Evolutionary conservation across 352 stramenopile species (phyloP).

Genomic region (Saprolegnia diclina): DNA sequence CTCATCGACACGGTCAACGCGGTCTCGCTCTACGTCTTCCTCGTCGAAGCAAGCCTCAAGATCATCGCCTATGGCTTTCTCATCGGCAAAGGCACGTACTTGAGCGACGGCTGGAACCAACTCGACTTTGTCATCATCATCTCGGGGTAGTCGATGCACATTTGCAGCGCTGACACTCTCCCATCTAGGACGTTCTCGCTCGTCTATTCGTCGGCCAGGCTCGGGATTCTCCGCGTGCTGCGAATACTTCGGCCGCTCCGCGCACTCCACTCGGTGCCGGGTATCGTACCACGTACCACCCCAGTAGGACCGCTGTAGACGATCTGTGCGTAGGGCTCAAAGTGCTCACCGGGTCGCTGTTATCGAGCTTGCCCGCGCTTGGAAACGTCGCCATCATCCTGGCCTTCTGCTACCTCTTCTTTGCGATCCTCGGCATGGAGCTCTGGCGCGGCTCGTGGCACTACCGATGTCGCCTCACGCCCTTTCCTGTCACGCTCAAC

Average conservation of each 20-base stretch:
- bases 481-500: conserved; percentile 58
- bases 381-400: conserved; percentile 84
- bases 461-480: conserved; percentile 70
- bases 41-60: conserved; percentile 70
- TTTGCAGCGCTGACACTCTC: background rate
- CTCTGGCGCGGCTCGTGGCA: conserved; percentile 80
- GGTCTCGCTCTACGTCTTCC: conserved; percentile 57
- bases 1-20: conserved; percentile 40
- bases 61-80: conserved; percentile 69
- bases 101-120: conserved; percentile 74
- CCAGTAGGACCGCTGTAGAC: too few relatives aligned
- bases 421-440: conserved; percentile 87
- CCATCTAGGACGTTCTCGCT: conserved; percentile 23
- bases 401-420: conserved; percentile 88
- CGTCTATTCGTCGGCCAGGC: conserved; percentile 26
- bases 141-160: conserved; percentile 29
- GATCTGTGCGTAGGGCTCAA: conserved; percentile 22
- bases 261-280: conserved; percentile 43
- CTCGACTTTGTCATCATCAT: conserved; percentile 85
- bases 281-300: background rate
- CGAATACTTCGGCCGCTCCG: conserved; percentile 83
- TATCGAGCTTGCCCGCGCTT: conserved; percentile 79
- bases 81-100: conserved; percentile 49
- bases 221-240: conserved; percentile 65
- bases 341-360: conserved; percentile 66